phyloP scores from a whole-genome alignment of 2,329 filamentous ascomycete species.

The Pseudogymnoascus sp. region DNA sequence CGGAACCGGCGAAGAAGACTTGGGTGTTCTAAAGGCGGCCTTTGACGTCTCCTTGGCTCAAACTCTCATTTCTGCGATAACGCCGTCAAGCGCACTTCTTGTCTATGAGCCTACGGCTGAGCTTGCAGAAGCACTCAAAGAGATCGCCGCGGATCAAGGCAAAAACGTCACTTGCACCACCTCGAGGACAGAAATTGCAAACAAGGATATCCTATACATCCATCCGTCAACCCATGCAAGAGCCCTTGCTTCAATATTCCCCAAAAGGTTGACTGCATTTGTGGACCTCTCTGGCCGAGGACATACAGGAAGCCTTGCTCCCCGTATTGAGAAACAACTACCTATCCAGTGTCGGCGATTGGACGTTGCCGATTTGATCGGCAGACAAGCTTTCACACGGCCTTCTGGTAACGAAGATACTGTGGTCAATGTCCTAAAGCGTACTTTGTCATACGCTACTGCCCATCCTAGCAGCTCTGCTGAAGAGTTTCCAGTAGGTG shows the following conservation, averaged over 20 bases:
- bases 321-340: constrained; percentile 13
- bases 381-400: constrained; percentile 9
- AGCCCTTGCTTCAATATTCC: constrained; percentile 10
- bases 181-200: neutral
- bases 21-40: neutral
- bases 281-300: constrained; percentile 11
- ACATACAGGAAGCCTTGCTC: neutral
- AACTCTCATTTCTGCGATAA: constrained; percentile 12
- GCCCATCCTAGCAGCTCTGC: neutral
- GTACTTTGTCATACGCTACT: neutral
- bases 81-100: neutral
- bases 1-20: constrained; percentile 2
- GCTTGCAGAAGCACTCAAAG: constrained; percentile 7
- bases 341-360: constrained; percentile 11
- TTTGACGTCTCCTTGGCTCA: constrained; percentile 8
- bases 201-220: constrained; percentile 9
- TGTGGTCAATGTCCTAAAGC: neutral
- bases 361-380: constrained; percentile 6
- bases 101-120: constrained; percentile 11
- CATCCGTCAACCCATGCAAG: constrained; percentile 12
- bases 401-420: neutral
- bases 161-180: constrained; percentile 10
- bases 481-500: neutral
- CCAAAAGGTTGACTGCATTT: constrained; percentile 10
- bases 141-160: constrained; percentile 4